phyloP scores from a whole-genome alignment of 164 flowering plant genomes.

The Magnolia kwangsiensis region DNA sequence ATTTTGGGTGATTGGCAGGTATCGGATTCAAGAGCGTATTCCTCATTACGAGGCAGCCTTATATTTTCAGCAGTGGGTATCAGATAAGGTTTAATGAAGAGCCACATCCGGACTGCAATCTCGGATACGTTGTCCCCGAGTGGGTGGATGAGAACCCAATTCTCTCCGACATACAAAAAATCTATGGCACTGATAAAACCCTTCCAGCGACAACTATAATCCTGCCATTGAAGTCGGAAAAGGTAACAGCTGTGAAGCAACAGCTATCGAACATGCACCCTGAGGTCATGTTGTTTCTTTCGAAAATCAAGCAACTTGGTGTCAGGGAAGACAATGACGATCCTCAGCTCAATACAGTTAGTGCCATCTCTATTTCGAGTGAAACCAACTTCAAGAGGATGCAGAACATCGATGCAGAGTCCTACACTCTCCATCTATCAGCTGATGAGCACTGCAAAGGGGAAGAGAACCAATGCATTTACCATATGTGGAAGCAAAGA shows the following conservation, averaged over 20 bases:
- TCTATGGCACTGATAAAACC: slow-evolving; percentile 33
- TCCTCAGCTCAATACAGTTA: slow-evolving; percentile 36
- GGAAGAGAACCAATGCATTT: slow-evolving; percentile 31
- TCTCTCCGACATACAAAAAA: slow-evolving; percentile 30
- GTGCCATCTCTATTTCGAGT: slow-evolving; percentile 45
- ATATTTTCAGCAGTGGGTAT: slow-evolving; percentile 39
- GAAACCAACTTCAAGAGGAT: slow-evolving; percentile 40
- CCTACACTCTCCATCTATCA: slow-evolving; percentile 48
- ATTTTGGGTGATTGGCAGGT: too few species aligned
- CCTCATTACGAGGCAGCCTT: too few species aligned
- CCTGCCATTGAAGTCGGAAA: slow-evolving; percentile 62
- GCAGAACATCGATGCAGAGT: slow-evolving; percentile 64
- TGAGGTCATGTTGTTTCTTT: slow-evolving; percentile 55
- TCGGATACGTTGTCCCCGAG: slow-evolving; percentile 68
- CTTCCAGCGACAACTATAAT: slow-evolving; percentile 57
- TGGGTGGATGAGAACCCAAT: slow-evolving; percentile 63
- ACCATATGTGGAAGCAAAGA: slow-evolving; percentile 65
- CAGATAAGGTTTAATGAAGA: slow-evolving; percentile 55
- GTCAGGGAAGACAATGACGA: slow-evolving; percentile 44
- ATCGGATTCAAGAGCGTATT: too few species aligned
- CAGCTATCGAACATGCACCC: slow-evolving; percentile 63
- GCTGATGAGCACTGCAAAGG: slow-evolving; percentile 32
- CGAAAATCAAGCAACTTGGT: slow-evolving; percentile 54
- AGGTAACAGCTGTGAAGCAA: slow-evolving; percentile 50
- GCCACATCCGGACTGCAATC: slow-evolving; percentile 40